These are phyloP conservation scores for Pseudogymnoascus sp. DNA, from an alignment of 2,329 filamentous ascomycete genomes.

Conservation along the genomic window DNA sequence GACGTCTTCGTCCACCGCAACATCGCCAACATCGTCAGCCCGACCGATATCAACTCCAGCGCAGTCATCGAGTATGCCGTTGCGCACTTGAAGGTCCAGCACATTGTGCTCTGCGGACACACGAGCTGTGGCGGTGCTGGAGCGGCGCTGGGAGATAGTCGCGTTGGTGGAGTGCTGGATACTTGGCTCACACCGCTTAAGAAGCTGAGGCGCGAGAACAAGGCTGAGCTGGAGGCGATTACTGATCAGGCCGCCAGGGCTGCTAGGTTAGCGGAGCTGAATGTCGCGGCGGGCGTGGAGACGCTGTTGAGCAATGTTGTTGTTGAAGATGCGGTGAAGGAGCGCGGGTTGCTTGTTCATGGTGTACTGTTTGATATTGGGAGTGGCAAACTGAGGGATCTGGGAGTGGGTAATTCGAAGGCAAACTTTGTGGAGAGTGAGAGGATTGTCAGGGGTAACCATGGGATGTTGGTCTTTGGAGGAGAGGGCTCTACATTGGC, in stretches of 20 bases:
- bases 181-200: slow-evolving; percentile 46
- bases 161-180: slow-evolving; percentile 45
- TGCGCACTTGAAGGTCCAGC: slow-evolving; percentile 58
- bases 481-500: slow-evolving; percentile 33
- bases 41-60: slow-evolving; percentile 65
- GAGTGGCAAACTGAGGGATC: slow-evolving; percentile 39
- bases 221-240: slow-evolving; percentile 47
- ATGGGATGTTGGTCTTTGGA: slow-evolving; percentile 43
- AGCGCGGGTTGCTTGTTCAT: slow-evolving; percentile 65
- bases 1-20: slow-evolving; percentile 87
- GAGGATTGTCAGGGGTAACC: slow-evolving; percentile 36
- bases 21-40: slow-evolving; percentile 74
- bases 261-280: slow-evolving; percentile 63
- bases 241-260: slow-evolving; percentile 45
- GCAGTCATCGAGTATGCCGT: slow-evolving; percentile 77
- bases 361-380: slow-evolving; percentile 65
- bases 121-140: slow-evolving; percentile 58
- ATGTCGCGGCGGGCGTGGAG: slow-evolving; percentile 61
- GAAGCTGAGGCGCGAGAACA: slow-evolving; percentile 36
- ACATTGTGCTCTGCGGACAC: slow-evolving; percentile 64
- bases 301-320: slow-evolving; percentile 59
- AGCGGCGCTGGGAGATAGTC: slow-evolving; percentile 42
- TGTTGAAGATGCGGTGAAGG: slow-evolving; percentile 60
- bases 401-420: slow-evolving; percentile 34
- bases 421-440: slow-evolving; percentile 15